phyloP scores from a whole-genome alignment of 371 early-diverging fungal genomes.

The Circinella minor region DNA sequence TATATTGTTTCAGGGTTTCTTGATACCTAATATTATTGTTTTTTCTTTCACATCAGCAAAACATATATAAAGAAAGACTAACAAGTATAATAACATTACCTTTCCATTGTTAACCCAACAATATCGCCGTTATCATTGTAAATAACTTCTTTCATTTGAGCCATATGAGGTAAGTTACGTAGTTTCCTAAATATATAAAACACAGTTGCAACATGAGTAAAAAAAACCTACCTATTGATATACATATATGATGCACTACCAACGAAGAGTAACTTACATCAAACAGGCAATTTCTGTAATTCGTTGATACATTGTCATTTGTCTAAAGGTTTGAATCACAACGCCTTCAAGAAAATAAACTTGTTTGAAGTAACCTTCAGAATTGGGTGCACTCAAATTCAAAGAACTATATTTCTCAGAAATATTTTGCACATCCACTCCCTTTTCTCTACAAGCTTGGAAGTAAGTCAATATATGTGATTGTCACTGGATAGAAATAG shows the following conservation, averaged over 20 bases:
- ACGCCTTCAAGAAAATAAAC: conserved; percentile 51
- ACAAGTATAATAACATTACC: conserved; percentile 18
- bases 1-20: conserved; percentile 63
- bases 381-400: conserved; percentile 47
- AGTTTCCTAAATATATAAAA: conserved; percentile 38
- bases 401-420: conserved; percentile 35
- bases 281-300: conserved; percentile 59
- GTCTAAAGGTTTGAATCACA: conserved; percentile 54
- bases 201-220: no score
- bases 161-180: conserved; percentile 49
- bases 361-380: conserved; percentile 57
- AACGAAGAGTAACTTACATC: conserved; percentile 32
- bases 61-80: no score
- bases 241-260: no score
- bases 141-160: conserved; percentile 49
- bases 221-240: no score
- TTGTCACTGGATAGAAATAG: neutral
- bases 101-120: conserved; percentile 51
- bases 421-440: conserved; percentile 39
- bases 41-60: no score
- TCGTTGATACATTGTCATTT: conserved; percentile 59
- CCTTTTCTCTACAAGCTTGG: conserved; percentile 38
- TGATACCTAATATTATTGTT: conserved; percentile 36
- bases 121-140: conserved; percentile 54
- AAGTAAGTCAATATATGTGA: conserved; percentile 2